Base-by-base conservation (phyloP, 345 rosid species). In the Populus simonii region DNA sequence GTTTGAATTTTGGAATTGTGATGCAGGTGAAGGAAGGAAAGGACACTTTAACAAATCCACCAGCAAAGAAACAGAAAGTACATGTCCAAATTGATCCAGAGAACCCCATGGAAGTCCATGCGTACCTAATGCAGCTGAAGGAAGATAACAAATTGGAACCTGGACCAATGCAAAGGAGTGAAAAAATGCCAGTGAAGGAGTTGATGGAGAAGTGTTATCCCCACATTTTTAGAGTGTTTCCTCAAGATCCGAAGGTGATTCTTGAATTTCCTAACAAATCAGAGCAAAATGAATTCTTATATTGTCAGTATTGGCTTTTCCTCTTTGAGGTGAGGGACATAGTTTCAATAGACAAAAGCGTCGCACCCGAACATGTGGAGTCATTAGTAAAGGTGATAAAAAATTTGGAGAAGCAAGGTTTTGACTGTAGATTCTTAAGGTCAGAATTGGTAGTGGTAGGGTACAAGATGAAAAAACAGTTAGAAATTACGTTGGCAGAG, bases 381-480 rank as follows among this genome's bases (percentile, higher is more conserved):
- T 77, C 78, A 10, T 68, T 81, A 62, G 80, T 53, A 35, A 77
- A 77, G n/a, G 78, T 61, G 53, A 77, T 81, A 12, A 57, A 29
- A 47, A 77, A 31, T 69, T 51, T 81, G 78, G 84, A 81, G 75
- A 77, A 49, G 35, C 74, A 77, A 81, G 78, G 80, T 36, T 81
- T 81, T 59, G 84, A 81, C 59, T 81, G 84, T 68, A 72, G 81
- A 63, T 81, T 81, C 74, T 55, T 81, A 74, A 77, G 81, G 80
- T 77, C 84, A 2, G 84, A 81, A 73, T 36, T 81, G 78, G 9
- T 73, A 73, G 71, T 81, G 45, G 78, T 73, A 27, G 72, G 75
- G 33, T 41, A 68, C 71, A 68, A 77, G 75, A 73, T 77, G 78
- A 81, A 59, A 74, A 36, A 69, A 41, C 78, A 61, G 72, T 77